phyloP scores from a whole-genome alignment of 495 filamentous ascomycete genomes.

The Bathelium albidoporum region DNA sequence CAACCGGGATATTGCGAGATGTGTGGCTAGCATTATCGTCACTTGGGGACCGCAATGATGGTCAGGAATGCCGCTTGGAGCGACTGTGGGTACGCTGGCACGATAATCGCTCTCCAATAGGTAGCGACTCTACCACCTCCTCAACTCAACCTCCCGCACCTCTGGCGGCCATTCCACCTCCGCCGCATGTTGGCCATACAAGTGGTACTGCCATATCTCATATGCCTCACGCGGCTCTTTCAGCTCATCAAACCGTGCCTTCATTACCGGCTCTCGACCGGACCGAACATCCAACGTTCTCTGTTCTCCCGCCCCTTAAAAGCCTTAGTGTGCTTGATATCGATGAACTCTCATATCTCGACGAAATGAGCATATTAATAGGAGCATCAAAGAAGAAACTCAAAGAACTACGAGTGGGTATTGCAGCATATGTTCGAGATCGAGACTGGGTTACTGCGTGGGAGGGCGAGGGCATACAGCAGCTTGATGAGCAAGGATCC shows the following conservation, averaged over 20 bases:
- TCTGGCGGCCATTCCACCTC: constrained; percentile 25
- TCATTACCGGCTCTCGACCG: constrained; percentile 33
- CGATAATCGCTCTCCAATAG: constrained; percentile 44
- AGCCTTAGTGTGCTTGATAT: constrained; percentile 80
- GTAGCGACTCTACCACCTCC: constrained; percentile 27
- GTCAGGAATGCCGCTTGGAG: constrained; percentile 57
- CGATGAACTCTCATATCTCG: constrained; percentile 76
- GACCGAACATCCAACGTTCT: constrained; percentile 80
- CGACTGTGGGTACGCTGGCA: constrained; percentile 86
- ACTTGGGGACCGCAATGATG: constrained; percentile 50
- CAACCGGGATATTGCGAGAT: constrained; percentile 77
- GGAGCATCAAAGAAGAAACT: constrained; percentile 58
- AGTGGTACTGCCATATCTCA: constrained; percentile 13
- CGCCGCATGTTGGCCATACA: constrained; percentile 15
- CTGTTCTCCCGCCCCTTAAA: constrained; percentile 68
- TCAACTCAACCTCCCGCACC: constrained; percentile 25
- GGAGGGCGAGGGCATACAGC: constrained; percentile 47
- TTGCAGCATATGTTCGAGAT: constrained; percentile 49
- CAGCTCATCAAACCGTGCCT: constrained; percentile 19
- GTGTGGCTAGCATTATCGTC: constrained; percentile 78
- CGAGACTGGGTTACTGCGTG: constrained; percentile 51
- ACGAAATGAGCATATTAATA: constrained; percentile 79
- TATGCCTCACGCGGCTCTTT: constrained; percentile 8
- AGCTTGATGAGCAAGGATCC: constrained; percentile 38
- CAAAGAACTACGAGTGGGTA: constrained; percentile 68